Base-by-base conservation (phyloP, 805 yeast species). In the Wickerhamomyces tratensis region DNA sequence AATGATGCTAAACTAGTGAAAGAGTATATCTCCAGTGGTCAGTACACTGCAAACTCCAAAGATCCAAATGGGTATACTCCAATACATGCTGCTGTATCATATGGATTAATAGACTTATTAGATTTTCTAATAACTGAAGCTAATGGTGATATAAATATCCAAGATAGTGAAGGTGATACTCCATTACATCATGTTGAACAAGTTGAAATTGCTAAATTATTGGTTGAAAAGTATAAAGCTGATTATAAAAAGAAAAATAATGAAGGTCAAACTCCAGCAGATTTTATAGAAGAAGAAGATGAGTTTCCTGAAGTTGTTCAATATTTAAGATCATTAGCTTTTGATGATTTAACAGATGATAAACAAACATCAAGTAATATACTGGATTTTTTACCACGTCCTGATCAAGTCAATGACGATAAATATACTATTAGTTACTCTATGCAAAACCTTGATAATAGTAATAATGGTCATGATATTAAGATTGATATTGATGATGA, bases 41-140 rank as follows among this genome's bases (percentile, higher is more conserved):
- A 64, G 6, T 68, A 66, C 48, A 70, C 79, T 4, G 76, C 96
- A 4, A 82, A 86, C 54, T 73, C 82, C 7, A 77, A 81, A 48
- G 99, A 93, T 60, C 84, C 86, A 1, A 86, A 89, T 54, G 99
- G 99, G 1, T 93, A 94, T 62, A 91, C 98, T 0, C 95, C 98
- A 7, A 72, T 93, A 11, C 99, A 93, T 60, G 99, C 99, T 1
- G 98, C 98, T 2, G 95, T 94, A 3, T 83, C 97, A 1, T 93
- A 93, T 61, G 91, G 91, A 8, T 89, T 91, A 57, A 52, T 64
- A 3, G 88, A 82, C 9, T 65, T 93, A 35, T 65, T 93, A 35
- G 59, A 64, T 43, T 74, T 72, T 48, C 67, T 87, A 38, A 59
- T 84, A 5, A 51, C 51, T 5, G 58, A 63, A 15, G 51, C 63